These are phyloP conservation scores for Albophoma yamanashiensis DNA, from an alignment of 2,329 filamentous ascomycete genomes.

Conservation along the genomic window DNA sequence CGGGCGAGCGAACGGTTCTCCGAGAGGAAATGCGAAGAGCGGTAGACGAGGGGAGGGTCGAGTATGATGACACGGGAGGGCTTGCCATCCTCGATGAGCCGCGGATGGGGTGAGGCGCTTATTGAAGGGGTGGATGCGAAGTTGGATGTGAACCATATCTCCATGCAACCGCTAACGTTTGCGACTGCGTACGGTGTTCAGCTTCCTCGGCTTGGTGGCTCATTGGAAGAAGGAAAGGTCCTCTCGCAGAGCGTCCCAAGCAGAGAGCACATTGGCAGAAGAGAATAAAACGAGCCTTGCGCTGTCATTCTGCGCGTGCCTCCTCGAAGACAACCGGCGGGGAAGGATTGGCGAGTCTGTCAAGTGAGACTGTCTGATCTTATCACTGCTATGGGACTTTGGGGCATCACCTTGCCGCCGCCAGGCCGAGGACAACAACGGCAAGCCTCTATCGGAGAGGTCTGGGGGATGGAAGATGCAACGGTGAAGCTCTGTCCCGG, in stretches of 20 bases:
- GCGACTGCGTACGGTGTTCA: not conserved
- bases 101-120: not conserved
- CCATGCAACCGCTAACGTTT: not conserved
- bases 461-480: not conserved
- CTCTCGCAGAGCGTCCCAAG: not conserved
- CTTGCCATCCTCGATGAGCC: conserved; percentile 28
- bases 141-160: not conserved
- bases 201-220: too few relatives aligned
- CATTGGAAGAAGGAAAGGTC: not conserved
- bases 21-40: conserved; percentile 41
- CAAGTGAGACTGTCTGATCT: not conserved
- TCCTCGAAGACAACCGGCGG: not conserved
- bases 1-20: conserved; percentile 50
- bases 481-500: not conserved
- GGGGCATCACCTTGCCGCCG: not conserved
- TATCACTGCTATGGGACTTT: not conserved
- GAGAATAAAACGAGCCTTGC: not conserved
- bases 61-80: conserved; percentile 39
- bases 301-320: not conserved
- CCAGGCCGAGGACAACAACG: not conserved
- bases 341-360: not conserved
- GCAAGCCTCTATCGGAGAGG: not conserved
- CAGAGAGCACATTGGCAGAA: not conserved
- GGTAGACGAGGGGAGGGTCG: conserved; percentile 46
- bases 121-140: not conserved